phyloP scores from a whole-genome alignment of 352 stramenopile genomes.

The Pythium folliculosum region DNA sequence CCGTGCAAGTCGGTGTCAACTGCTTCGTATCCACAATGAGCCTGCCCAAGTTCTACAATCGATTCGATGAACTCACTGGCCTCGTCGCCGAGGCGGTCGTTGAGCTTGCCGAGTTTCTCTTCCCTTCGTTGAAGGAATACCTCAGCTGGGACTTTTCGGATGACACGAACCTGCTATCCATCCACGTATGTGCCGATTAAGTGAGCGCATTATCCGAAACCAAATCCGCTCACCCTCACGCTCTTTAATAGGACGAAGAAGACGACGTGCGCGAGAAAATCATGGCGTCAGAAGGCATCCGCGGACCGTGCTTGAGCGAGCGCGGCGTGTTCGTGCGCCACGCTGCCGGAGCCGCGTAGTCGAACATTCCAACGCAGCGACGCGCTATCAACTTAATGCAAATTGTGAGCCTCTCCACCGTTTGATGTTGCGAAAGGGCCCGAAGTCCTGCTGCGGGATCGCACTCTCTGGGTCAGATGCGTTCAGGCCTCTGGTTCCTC shows the following conservation, averaged over 20 bases:
- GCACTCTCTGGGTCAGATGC: no score
- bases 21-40: not conserved
- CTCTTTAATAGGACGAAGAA: not conserved
- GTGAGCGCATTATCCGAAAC: not conserved
- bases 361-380: no score
- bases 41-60: not conserved
- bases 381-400: not conserved
- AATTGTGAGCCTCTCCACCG: no score
- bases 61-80: not conserved
- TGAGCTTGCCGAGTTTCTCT: constrained; percentile 3
- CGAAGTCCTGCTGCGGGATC: no score
- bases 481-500: no score
- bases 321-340: not conserved
- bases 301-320: not conserved
- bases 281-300: not conserved
- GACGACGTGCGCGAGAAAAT: not conserved
- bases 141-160: constrained; percentile 11
- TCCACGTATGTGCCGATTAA: not conserved
- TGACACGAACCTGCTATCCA: not conserved
- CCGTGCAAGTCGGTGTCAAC: no score
- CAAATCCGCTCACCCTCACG: not conserved
- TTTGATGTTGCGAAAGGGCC: no score
- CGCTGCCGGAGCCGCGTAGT: not conserved
- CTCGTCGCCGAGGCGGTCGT: not conserved
- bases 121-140: constrained; percentile 4